Percentiles rank a stretch among this genome's conserved stretches.
These are phyloP conservation scores for Coemansia sp. DNA, from an alignment of 371 early-diverging fungal species.

Conservation along the genomic window DNA sequence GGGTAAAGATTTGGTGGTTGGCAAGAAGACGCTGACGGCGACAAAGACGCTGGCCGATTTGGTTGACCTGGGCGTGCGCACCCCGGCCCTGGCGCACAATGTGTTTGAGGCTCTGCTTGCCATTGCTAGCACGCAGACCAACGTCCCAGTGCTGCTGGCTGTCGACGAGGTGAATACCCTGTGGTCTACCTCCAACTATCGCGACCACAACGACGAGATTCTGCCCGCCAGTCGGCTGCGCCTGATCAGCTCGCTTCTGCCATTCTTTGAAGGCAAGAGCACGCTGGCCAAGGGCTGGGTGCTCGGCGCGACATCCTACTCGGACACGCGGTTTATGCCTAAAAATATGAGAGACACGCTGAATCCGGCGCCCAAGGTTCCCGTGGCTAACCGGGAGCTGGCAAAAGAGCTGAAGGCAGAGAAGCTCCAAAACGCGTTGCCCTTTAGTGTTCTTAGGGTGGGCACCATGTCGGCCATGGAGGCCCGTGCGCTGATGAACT, in stretches of 20 bases:
- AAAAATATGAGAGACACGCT: slow-evolving; percentile 26
- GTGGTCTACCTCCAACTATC: slow-evolving; percentile 37
- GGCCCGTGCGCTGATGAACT: slow-evolving; percentile 38
- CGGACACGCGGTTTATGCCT: slow-evolving; percentile 33
- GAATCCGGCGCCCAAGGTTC: slow-evolving; percentile 21
- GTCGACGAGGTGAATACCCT: slow-evolving; percentile 49
- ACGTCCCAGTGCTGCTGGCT: slow-evolving; percentile 47
- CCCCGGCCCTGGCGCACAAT: slow-evolving; percentile 39
- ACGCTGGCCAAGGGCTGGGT: slow-evolving; percentile 34
- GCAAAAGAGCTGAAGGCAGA: slow-evolving; percentile 7
- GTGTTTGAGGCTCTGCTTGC: slow-evolving; percentile 38
- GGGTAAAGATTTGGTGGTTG: slow-evolving; percentile 30
- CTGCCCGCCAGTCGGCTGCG: slow-evolving; percentile 39
- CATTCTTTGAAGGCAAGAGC: slow-evolving; percentile 41
- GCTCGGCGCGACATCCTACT: slow-evolving; percentile 41
- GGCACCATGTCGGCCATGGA: slow-evolving; percentile 30
- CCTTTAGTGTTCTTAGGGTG: slow-evolving; percentile 25
- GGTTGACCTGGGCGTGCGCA: slow-evolving; percentile 31
- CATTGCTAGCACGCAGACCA: slow-evolving; percentile 38
- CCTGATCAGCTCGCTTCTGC: slow-evolving; percentile 38
- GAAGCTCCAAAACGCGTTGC: slow-evolving; percentile 1
- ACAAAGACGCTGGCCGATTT: slow-evolving; percentile 34
- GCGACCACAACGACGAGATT: slow-evolving; percentile 39
- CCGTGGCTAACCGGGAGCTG: slow-evolving; percentile 37
- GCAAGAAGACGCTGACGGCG: slow-evolving; percentile 27